Percentiles rank a stretch among this genome's conserved stretches.
These are phyloP conservation scores for Cochlearia excelsa DNA, from an alignment of 345 rosid species.

Conservation along the genomic window DNA sequence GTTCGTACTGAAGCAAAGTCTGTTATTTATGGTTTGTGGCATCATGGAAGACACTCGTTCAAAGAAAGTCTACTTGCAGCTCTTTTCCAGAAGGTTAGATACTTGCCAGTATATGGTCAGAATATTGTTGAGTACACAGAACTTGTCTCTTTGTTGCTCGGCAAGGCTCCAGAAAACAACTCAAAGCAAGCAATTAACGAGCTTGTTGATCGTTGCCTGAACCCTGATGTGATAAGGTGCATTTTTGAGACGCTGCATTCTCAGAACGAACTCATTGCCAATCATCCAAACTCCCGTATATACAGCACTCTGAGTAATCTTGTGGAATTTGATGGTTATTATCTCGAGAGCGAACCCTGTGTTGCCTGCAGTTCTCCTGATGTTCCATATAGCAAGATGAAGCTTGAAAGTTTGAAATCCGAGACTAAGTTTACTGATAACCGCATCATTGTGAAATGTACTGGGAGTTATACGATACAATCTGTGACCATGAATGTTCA, in stretches of 20 bases:
- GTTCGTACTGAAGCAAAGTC: conserved; percentile 89
- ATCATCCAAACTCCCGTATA: conserved; percentile 98
- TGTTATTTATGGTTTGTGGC: conserved; percentile 93
- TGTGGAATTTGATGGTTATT: conserved; percentile 98
- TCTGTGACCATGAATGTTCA: conserved; percentile 98
- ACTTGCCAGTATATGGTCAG: conserved; percentile 90
- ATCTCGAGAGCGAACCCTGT: conserved; percentile 99
- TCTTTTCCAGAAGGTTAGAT: conserved; percentile 65
- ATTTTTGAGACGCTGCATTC: conserved; percentile 88
- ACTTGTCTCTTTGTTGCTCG: conserved; percentile 73
- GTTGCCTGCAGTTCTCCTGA: conserved; percentile 99
- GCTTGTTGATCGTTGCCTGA: conserved; percentile 75
- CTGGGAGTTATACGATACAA: conserved; percentile 97
- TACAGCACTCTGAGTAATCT: conserved; percentile 87
- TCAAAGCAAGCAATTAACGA: conserved; percentile 66
- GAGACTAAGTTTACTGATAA: conserved; percentile 98
- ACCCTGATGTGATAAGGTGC: conserved; percentile 65
- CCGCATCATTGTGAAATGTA: conserved; percentile 95
- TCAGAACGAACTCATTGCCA: conserved; percentile 96
- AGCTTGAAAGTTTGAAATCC: conserved; percentile 93
- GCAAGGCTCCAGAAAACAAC: conserved; percentile 71
- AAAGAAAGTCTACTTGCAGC: conserved; percentile 70
- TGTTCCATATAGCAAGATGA: conserved; percentile 96
- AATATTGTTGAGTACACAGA: conserved; percentile 93
- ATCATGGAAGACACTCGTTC: conserved; percentile 78